Evolutionary conservation across 2,329 filamentous ascomycete species (phyloP).

Genomic region (Fusarium keratoplasticum): DNA sequence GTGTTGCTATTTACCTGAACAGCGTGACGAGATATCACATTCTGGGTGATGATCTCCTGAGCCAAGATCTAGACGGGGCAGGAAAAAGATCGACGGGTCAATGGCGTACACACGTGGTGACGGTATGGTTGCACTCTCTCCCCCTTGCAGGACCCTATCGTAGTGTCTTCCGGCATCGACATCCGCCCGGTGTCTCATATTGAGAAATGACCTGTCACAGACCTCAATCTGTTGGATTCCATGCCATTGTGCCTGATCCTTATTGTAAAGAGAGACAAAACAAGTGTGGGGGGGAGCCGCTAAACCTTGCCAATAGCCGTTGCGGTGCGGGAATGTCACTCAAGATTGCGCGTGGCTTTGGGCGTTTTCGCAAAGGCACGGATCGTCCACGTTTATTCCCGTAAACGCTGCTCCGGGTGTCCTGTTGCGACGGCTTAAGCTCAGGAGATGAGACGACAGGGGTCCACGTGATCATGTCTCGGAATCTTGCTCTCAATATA

Average conservation of each 20-base stretch:
- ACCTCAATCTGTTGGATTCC: not conserved
- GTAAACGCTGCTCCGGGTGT: not conserved
- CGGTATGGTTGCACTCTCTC: not conserved
- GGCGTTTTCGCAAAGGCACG: constrained; percentile 9
- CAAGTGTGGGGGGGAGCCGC: not conserved
- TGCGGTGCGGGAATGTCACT: not conserved
- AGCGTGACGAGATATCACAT: not conserved
- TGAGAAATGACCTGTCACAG: not conserved
- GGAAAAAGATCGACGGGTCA: not conserved
- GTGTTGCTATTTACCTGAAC: not conserved
- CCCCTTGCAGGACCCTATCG: not conserved
- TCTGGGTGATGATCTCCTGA: not conserved
- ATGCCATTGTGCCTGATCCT: not conserved
- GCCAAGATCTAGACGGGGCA: not conserved
- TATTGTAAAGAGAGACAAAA: not conserved
- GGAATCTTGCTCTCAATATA: not conserved
- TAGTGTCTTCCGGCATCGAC: not conserved
- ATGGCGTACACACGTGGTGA: not conserved
- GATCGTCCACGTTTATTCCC: constrained; percentile 23
- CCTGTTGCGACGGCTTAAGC: not conserved
- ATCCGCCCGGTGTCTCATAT: not conserved
- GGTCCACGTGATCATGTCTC: not conserved
- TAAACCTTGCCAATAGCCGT: constrained; percentile 6
- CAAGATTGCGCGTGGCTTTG: not conserved
- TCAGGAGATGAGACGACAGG: not conserved